Evolutionary conservation across 164 flowering plant genomes (phyloP), one percentile per base, ranked within the genome.

Genomic region (Cinnamomum chago): DNA sequence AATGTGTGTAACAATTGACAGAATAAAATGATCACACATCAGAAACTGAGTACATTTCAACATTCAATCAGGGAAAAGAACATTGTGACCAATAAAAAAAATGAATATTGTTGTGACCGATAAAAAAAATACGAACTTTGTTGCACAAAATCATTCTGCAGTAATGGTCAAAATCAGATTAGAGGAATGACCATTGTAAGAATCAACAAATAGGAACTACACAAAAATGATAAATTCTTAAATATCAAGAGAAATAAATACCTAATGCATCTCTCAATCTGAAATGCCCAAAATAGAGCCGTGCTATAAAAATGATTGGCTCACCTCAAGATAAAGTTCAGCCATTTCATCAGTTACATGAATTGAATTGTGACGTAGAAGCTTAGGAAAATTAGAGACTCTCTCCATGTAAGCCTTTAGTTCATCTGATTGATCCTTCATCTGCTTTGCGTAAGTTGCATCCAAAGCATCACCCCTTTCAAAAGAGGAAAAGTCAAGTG

Each of bases 251-350:
- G 17, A 18, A 11, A 55, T 30, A 30, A 30, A 67, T 15, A 10
- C 40, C 35, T 15, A 28, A 66, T 52, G 58, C 18, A 52, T 66
- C 28, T 66, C 28, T 27, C 68, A 66, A 28, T 66, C 27, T 25
- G 35, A 28, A 14, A 66, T 66, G 5, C 40, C 30, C 47, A 67
- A 67, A 18, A 67, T 27, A 4, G n/a, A 28, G 23, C n/a, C 23
- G 1, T 14, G 20, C 50, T 33, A 13, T 23, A 1, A 72, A 30
- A 58, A 13, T 72, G 33, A 40, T 68, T 12, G 58, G 50, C 86
- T 84, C 67, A 95, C 99, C 99, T 92, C 93, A 70, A 95, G 83
- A 82, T 93, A 95, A 75, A 84, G 90, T 81, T 95, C 98, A 62
- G 84, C 82, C 84, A 89, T 82, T 66, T 95, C 95, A 85, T 95